These are phyloP conservation scores for Sphenostylis stenocarpa DNA, from an alignment of 306 rosid genomes.

Conservation along the genomic window DNA sequence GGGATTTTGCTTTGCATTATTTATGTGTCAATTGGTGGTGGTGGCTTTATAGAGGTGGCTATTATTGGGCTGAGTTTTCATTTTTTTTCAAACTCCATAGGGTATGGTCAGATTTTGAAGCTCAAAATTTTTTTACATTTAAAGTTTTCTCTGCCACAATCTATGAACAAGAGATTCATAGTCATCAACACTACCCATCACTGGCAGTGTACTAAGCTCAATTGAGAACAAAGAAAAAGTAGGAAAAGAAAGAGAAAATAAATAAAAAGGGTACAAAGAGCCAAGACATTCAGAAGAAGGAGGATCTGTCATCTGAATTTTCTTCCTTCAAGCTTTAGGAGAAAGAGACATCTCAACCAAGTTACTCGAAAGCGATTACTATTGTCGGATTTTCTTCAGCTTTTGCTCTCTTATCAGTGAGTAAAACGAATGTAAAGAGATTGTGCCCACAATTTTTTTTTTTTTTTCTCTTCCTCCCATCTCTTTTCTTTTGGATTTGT, in stretches of 20 bases:
- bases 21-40: slow-evolving; percentile 57
- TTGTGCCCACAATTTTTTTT: slow-evolving; percentile 22
- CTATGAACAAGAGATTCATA: slow-evolving; percentile 29
- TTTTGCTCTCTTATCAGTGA: background rate
- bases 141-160: slow-evolving; percentile 36
- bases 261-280: slow-evolving; percentile 12
- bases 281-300: background rate
- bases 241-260: background rate
- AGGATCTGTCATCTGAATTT: slow-evolving; percentile 29
- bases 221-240: background rate
- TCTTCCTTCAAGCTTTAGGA: slow-evolving; percentile 33
- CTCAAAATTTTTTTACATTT: slow-evolving; percentile 40
- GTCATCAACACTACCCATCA: slow-evolving; percentile 12
- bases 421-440: background rate
- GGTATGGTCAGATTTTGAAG: slow-evolving; percentile 28
- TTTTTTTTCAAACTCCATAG: slow-evolving; percentile 14
- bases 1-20: slow-evolving; percentile 30
- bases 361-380: slow-evolving; percentile 39
- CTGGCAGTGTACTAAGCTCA: slow-evolving; percentile 30
- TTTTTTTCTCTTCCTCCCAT: slow-evolving; percentile 29
- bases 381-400: slow-evolving; percentile 27
- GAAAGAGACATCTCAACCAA: slow-evolving; percentile 64
- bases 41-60: slow-evolving; percentile 49
- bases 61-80: slow-evolving; percentile 27
- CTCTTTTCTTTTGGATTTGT: slow-evolving; percentile 40